Evolutionary conservation across 805 yeast genomes (phyloP), one percentile per base, ranked within the genome.

Genomic region (Candida germanica): DNA sequence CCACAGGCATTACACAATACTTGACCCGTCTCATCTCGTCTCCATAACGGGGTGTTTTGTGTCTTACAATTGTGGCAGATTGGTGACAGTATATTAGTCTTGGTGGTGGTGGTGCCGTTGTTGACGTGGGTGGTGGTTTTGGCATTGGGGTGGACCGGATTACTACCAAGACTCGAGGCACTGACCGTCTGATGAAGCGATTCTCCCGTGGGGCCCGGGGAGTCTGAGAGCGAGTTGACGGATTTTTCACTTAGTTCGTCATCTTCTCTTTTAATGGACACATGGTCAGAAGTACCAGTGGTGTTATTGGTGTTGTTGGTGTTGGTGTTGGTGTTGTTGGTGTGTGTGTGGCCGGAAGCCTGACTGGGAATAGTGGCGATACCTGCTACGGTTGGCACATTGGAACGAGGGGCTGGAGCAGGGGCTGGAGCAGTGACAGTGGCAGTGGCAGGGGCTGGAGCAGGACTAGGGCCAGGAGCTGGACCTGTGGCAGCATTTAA

Each of bases 1-100:
- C 96, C 96, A 66, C 96, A 87, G 7, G 98, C 98, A 64, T 89
- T 89, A 59, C 98, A 89, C 31, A 89, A 71, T 22, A 89, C 95
- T 50, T 66, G 72, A 12, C 64, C 64, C 8, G 85, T 77, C 52
- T 88, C 96, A 61, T 89, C 96, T 45, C 97, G 72, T 60, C 97
- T 75, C 97, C 97, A 89, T 19, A 89, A 66, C 1, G 98, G 97
- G 2, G 98, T 89, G 1, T 93, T 89, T 40, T 87, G 84, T 2
- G 98, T 89, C 51, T 82, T 76, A 64, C 98, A 89, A 59, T 89
- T 89, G 49, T 83, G 86, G 58, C 98, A 89, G 15, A 82, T 73
- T 4, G 94, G 87, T 22, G 77, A 66, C 10, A 80, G 59, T 42
- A 78, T 75, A 50, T 75, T 79, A 12, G 80, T 69, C 47, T 78